phyloP scores from a whole-genome alignment of 2,329 filamentous ascomycete species.

The Acarospora socialis region DNA sequence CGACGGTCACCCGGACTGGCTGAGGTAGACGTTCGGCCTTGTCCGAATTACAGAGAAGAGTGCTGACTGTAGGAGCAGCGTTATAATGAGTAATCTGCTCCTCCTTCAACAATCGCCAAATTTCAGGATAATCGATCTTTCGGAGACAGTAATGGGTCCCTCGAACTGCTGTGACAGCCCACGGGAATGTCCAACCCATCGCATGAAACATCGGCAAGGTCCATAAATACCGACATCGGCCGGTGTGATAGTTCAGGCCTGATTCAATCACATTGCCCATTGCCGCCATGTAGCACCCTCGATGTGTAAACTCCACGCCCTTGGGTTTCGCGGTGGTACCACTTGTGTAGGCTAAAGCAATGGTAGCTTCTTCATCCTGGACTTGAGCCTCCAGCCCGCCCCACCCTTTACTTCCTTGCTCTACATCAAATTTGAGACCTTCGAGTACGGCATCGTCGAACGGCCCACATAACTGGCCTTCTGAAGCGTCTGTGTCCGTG shows the following conservation, averaged over 20 bases:
- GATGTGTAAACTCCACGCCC: conserved; percentile 82
- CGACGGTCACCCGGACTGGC: conserved; percentile 76
- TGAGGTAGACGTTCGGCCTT: conserved; percentile 57
- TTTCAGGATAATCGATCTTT: conserved; percentile 87
- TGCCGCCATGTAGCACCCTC: conserved; percentile 72
- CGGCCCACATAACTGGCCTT: conserved; percentile 59
- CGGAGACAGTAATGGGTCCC: conserved; percentile 92
- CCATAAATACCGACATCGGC: conserved; percentile 74
- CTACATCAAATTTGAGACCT: conserved; percentile 56
- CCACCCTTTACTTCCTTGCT: conserved; percentile 61
- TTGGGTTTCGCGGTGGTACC: conserved; percentile 87
- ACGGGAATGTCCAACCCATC: conserved; percentile 36
- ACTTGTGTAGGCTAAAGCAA: conserved; percentile 86
- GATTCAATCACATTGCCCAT: conserved; percentile 81
- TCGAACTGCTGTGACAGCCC: conserved; percentile 81
- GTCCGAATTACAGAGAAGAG: conserved; percentile 65
- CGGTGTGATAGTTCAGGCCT: conserved; percentile 56
- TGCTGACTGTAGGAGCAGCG: conserved; percentile 92
- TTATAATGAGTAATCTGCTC: conserved; percentile 90
- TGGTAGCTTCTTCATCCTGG: conserved; percentile 60
- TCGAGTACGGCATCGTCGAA: conserved; percentile 76
- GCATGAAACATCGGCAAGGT: conserved; percentile 77
- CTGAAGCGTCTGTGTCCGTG: conserved; percentile 63
- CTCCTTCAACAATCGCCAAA: conserved; percentile 77
- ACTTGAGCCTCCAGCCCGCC: conserved; percentile 55